These are phyloP conservation scores for Papilionanthe hybrid DNA, from an alignment of 116 monocot genomes.

Conservation along the genomic window DNA sequence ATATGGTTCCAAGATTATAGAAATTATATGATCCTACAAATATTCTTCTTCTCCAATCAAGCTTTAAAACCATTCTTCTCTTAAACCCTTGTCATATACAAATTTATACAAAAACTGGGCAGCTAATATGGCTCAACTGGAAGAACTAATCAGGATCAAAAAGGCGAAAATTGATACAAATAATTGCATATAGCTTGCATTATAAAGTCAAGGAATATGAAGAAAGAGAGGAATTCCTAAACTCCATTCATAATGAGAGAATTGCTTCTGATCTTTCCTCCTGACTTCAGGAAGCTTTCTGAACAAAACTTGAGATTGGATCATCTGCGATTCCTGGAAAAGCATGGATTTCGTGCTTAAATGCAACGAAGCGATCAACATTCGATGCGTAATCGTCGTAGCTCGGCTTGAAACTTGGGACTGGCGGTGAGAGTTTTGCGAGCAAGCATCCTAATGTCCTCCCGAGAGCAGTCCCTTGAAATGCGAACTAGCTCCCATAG, in stretches of 20 bases:
- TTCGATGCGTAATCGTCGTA: constrained; percentile 59
- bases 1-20: too few relatives aligned
- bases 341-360: neutral
- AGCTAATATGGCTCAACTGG: neutral
- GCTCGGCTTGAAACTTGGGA: constrained; percentile 60
- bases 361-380: constrained; percentile 13
- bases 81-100: neutral
- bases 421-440: constrained; percentile 69
- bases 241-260: neutral
- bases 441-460: constrained; percentile 78
- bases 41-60: neutral
- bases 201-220: neutral
- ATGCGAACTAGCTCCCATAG: constrained; percentile 97
- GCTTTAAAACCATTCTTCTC: neutral
- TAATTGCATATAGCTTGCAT: neutral
- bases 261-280: neutral
- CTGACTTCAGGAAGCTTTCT: neutral
- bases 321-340: too few relatives aligned
- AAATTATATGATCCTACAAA: too few relatives aligned
- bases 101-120: neutral
- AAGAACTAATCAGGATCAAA: neutral
- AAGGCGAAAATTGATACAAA: neutral
- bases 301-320: neutral
- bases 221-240: neutral
- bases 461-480: constrained; percentile 79